Base-by-base conservation (phyloP, 306 rosid species). In the Herpetospermum pedunculosum region DNA sequence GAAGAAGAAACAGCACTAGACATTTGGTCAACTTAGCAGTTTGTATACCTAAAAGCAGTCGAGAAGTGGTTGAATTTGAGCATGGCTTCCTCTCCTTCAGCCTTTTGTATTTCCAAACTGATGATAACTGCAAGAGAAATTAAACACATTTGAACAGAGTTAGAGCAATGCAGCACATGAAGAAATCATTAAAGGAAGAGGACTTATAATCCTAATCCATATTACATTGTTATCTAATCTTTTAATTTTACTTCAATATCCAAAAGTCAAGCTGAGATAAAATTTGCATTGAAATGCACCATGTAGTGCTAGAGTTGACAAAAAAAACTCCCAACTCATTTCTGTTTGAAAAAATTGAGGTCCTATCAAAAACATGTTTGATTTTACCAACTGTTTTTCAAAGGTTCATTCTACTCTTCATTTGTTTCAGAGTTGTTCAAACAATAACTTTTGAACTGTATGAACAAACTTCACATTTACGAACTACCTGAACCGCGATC, bases 41-140 rank as follows among this genome's bases (percentile, higher is more conserved):
- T 47, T 9, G 46, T 83, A 68, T 84, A 92, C 98, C 92, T 59
- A 71, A 82, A 76, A 79, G 92, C 55, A 72, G 94, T 74, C 81
- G 62, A 38, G 87, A 77, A 15, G 88, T 85, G 80, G 90, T 88
- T 81, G 92, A 75, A 81, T 87, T 88, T 8, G 85, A 85, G 85
- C 99, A 94, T 53, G 96, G 88, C 76, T 87, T 91, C 65, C 80
- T 90, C 86, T 89, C 99, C 59, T 89, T 95, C 84, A 81, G 68
- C 86, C 97, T 89, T 87, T 85, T 88, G 76, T 85, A 87, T 78
- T 88, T 88, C 99, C 99, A 95, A 8, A 91, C 91, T 3, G 96
- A 84, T 48, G 96, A 86, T 74, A 95, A 80, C 99, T 94, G 79
- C 81, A 81, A 68, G 68, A 73, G 38, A 72, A 79, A 72, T 43